phyloP scores from a whole-genome alignment of 2,329 filamentous ascomycete genomes.

The Hypoxylon sp. region DNA sequence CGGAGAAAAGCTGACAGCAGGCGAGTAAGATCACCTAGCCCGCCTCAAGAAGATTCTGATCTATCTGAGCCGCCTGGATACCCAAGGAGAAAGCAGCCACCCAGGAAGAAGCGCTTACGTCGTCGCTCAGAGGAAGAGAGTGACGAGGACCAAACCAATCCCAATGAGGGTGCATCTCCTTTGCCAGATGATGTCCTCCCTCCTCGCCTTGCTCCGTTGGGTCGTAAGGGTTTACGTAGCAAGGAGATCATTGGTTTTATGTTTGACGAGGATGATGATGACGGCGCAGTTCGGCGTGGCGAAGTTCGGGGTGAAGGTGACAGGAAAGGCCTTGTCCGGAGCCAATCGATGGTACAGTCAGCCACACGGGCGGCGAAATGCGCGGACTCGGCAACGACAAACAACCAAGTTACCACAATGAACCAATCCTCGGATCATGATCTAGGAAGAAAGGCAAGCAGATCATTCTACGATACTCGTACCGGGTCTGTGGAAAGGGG shows the following conservation, averaged over 20 bases:
- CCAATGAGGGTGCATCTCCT: constrained; percentile 8
- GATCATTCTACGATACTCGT: neutral
- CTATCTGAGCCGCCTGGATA: neutral
- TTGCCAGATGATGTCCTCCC: constrained; percentile 28
- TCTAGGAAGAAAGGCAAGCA: neutral
- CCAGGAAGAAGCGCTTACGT: constrained; percentile 9
- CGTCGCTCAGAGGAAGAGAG: constrained; percentile 3
- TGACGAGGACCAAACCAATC: neutral
- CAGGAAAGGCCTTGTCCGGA: neutral
- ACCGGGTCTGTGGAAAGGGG: neutral
- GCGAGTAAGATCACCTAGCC: neutral
- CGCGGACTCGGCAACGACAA: neutral
- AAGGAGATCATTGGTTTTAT: constrained; percentile 45
- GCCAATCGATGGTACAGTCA: constrained; percentile 2
- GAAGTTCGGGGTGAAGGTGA: neutral
- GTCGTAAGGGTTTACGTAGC: constrained; percentile 43
- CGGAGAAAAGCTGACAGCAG: neutral
- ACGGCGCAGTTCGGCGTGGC: neutral
- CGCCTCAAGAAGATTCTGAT: neutral
- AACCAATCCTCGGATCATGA: neutral
- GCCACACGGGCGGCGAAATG: neutral
- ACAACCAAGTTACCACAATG: neutral
- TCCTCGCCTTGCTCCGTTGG: constrained; percentile 42
- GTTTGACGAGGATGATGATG: constrained; percentile 39
- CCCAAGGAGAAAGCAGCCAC: constrained; percentile 13